Percentiles rank a stretch among this genome's conserved stretches.
These are phyloP conservation scores for Noccaea bulbosa DNA, from an alignment of 345 rosid genomes.

Conservation along the genomic window DNA sequence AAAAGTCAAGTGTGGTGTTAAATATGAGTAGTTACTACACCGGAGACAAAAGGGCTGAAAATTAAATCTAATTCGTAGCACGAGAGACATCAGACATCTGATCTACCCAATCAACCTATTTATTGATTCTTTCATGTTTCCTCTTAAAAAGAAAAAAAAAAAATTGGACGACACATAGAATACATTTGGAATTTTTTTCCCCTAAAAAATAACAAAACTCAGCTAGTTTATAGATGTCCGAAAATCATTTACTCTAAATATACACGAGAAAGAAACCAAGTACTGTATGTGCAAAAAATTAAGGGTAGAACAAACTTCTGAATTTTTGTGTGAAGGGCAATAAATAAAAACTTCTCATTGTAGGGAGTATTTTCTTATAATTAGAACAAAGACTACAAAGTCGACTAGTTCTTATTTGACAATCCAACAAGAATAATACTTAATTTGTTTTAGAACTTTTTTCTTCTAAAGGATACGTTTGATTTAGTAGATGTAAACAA, in stretches of 20 bases:
- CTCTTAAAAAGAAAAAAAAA: slow-evolving; percentile 31
- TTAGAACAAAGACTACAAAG: neutral
- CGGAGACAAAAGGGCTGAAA: slow-evolving; percentile 32
- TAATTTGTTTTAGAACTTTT: neutral
- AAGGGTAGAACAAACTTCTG: too few relatives aligned
- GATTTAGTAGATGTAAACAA: neutral
- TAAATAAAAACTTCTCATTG: too few relatives aligned
- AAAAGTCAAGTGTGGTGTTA: slow-evolving; percentile 30
- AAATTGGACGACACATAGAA: too few relatives aligned
- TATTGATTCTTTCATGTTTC: slow-evolving; percentile 38
- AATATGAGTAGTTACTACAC: slow-evolving; percentile 22
- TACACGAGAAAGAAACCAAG: too few relatives aligned
- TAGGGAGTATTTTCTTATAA: too few relatives aligned
- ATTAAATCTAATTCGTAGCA: slow-evolving; percentile 39
- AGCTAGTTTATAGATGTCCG: too few relatives aligned
- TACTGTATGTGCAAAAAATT: too few relatives aligned
- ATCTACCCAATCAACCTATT: slow-evolving; percentile 31
- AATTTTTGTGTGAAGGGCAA: too few relatives aligned
- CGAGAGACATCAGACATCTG: slow-evolving; percentile 24
- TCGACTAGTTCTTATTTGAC: neutral
- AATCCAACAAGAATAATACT: neutral
- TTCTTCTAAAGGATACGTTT: neutral
- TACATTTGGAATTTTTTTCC: too few relatives aligned
- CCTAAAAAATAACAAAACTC: too few relatives aligned
- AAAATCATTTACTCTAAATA: too few relatives aligned